A percentile compares a stretch with the other conserved stretches of the same genome.
Evolutionary conservation across 2,329 filamentous ascomycete genomes (phyloP).

Genomic region (Ustilaginoidea virens): DNA sequence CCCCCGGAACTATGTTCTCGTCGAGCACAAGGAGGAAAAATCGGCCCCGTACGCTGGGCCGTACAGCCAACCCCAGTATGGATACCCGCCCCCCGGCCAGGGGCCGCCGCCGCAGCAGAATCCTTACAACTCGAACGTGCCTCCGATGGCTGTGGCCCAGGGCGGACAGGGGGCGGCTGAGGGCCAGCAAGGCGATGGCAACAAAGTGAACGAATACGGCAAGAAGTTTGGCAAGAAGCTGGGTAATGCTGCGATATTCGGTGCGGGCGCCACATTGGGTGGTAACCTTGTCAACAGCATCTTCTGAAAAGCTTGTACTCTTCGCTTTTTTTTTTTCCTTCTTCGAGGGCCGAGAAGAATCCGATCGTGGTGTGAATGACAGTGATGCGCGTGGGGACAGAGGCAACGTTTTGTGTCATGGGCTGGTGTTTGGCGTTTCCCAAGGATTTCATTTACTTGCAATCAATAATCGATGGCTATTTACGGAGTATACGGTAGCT

Average conservation of each 20-base stretch:
- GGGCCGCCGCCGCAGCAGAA: conserved; percentile 35
- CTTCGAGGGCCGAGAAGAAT: too few species aligned
- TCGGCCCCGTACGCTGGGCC: conserved; percentile 17
- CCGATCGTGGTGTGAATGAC: too few species aligned
- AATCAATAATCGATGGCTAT: too few species aligned
- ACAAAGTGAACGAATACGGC: conserved; percentile 57
- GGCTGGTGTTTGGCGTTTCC: too few species aligned
- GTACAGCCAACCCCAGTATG: conserved; percentile 21
- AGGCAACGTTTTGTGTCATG: too few species aligned
- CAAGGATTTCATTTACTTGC: too few species aligned
- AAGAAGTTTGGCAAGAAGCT: conserved; percentile 95
- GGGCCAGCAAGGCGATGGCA: conserved; percentile 27
- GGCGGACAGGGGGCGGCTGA: conserved; percentile 20
- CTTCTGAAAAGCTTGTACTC: conserved; percentile 38
- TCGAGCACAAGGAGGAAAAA: conserved; percentile 45
- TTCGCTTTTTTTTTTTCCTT: background rate
- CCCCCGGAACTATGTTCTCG: conserved; percentile 75
- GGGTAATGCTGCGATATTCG: conserved; percentile 72
- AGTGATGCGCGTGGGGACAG: too few species aligned
- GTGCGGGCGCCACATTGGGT: conserved; percentile 82
- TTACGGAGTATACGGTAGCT: too few species aligned
- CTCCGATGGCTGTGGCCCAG: conserved; percentile 58
- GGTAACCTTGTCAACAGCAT: conserved; percentile 83
- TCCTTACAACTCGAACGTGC: conserved; percentile 55
- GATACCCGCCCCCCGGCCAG: conserved; percentile 12